phyloP scores from a whole-genome alignment of 768 basidiomycete species.

The Hysterangium stoloniferum region DNA sequence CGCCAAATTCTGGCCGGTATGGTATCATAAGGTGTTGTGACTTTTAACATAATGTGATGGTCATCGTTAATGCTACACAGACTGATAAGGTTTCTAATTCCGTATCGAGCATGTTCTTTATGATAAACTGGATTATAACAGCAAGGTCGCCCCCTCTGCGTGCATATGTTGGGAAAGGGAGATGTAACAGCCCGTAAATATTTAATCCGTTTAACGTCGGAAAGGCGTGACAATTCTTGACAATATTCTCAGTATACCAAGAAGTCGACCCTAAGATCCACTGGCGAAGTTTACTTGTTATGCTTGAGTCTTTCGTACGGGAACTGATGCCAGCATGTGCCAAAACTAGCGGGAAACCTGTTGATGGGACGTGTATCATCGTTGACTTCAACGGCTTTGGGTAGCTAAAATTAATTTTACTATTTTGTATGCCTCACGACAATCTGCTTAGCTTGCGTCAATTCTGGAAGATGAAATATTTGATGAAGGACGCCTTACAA shows the following conservation, averaged over 20 bases:
- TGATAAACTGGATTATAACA: constrained; percentile 18
- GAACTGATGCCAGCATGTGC: constrained; percentile 62
- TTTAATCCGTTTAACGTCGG: not conserved
- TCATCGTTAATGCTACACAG: constrained; percentile 25
- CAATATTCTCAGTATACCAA: constrained; percentile 35
- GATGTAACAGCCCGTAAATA: constrained; percentile 38
- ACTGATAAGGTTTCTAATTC: constrained; percentile 53
- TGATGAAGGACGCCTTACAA: constrained; percentile 57
- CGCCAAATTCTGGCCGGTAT: constrained; percentile 72
- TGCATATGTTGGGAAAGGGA: constrained; percentile 54
- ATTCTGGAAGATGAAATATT: constrained; percentile 69
- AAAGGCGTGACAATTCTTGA: not conserved
- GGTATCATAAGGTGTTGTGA: constrained; percentile 66
- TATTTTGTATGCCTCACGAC: not conserved
- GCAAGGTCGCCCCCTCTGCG: constrained; percentile 65
- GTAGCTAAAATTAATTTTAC: constrained; percentile 27
- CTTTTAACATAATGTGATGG: not conserved
- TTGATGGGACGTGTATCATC: constrained; percentile 52
- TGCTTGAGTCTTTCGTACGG: constrained; percentile 52
- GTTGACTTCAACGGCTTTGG: constrained; percentile 66
- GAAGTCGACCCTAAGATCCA: constrained; percentile 49
- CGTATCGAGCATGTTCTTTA: no score
- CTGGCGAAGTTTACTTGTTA: constrained; percentile 57
- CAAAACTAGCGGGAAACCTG: constrained; percentile 37
- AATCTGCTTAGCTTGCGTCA: constrained; percentile 39